Conservation (phyloP, 2,329 filamentous ascomycete genomes). For the Penicillium psychrosexuale region DNA sequence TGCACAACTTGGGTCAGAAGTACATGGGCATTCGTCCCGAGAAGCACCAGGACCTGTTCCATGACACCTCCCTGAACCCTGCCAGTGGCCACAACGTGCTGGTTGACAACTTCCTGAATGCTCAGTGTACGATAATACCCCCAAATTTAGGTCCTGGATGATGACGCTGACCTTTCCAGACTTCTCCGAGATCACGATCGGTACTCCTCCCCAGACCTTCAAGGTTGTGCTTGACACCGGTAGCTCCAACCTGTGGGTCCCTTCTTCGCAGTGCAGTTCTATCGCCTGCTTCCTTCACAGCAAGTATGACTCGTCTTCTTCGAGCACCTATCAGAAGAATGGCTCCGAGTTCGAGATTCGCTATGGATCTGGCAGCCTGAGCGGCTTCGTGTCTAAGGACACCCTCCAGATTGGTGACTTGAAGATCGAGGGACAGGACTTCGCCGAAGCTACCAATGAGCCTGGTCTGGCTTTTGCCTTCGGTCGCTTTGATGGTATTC, state of each 20-base stretch:
- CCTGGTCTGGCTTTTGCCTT: slow-evolving; percentile 97
- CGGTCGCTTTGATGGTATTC: slow-evolving; percentile 92
- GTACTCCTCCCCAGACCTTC: slow-evolving; percentile 88
- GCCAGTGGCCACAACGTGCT: slow-evolving; percentile 75
- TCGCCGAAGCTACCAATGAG: slow-evolving; percentile 93
- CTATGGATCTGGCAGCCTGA: slow-evolving; percentile 92
- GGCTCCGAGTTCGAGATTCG: slow-evolving; percentile 87
- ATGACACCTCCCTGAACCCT: slow-evolving; percentile 64
- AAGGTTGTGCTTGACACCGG: slow-evolving; percentile 98
- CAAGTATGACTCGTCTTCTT: slow-evolving; percentile 90
- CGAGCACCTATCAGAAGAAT: slow-evolving; percentile 90
- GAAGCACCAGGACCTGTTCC: slow-evolving; percentile 72
- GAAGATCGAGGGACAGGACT: slow-evolving; percentile 82
- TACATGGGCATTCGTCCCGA: slow-evolving; percentile 82
- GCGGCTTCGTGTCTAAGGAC: slow-evolving; percentile 90
- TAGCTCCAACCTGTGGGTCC: slow-evolving; percentile 99
- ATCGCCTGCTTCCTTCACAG: slow-evolving; percentile 97
- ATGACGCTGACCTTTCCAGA: slow-evolving; percentile 53
- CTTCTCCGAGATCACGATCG: slow-evolving; percentile 94
- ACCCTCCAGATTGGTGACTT: slow-evolving; percentile 83
- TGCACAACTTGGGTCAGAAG: slow-evolving; percentile 85
- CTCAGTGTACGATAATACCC: slow-evolving; percentile 71
- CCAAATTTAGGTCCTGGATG: background rate
- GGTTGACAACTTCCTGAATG: slow-evolving; percentile 96
- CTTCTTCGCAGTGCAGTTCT: slow-evolving; percentile 81